Evolutionary conservation across 169 alveolate species (phyloP).

Genomic region (Cryptosporidium bovis): DNA sequence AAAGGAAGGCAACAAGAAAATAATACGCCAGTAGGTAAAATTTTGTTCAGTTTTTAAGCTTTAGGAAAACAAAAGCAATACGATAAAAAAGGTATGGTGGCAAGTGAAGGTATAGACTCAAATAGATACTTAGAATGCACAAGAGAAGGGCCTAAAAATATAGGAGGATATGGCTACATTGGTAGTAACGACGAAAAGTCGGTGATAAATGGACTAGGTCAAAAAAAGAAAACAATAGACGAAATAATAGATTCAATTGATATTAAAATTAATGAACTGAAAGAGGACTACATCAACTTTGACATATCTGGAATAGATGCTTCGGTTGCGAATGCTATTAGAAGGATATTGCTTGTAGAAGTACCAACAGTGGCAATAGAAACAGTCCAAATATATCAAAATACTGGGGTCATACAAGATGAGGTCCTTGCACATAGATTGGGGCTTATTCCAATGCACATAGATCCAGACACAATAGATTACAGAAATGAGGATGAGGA

Average conservation of each 20-base stretch:
- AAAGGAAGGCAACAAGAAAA: not conserved
- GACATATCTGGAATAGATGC: slow-evolving; percentile 91
- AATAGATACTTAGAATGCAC: slow-evolving; percentile 60
- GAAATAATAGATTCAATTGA: slow-evolving; percentile 62
- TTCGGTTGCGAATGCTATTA: slow-evolving; percentile 94
- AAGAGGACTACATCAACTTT: slow-evolving; percentile 60
- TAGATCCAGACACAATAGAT: slow-evolving; percentile 92
- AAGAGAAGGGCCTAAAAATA: slow-evolving; percentile 61
- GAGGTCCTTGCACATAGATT: slow-evolving; percentile 97
- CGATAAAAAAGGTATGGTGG: not conserved
- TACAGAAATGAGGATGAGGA: slow-evolving; percentile 85
- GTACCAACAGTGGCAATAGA: slow-evolving; percentile 97
- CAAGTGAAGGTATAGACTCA: not conserved
- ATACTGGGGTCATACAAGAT: slow-evolving; percentile 95
- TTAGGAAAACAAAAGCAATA: too few species aligned
- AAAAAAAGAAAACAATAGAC: slow-evolving; percentile 34
- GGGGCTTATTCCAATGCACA: slow-evolving; percentile 96
- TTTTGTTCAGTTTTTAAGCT: too few species aligned
- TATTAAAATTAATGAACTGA: slow-evolving; percentile 66
- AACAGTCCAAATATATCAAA: slow-evolving; percentile 88
- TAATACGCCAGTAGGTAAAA: not conserved
- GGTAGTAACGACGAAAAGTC: slow-evolving; percentile 41
- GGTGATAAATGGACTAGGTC: slow-evolving; percentile 2
- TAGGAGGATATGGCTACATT: slow-evolving; percentile 68
- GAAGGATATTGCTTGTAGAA: slow-evolving; percentile 95